These are phyloP conservation scores for Hygrophoropsis aurantiaca DNA, from an alignment of 768 basidiomycete genomes.

Conservation along the genomic window DNA sequence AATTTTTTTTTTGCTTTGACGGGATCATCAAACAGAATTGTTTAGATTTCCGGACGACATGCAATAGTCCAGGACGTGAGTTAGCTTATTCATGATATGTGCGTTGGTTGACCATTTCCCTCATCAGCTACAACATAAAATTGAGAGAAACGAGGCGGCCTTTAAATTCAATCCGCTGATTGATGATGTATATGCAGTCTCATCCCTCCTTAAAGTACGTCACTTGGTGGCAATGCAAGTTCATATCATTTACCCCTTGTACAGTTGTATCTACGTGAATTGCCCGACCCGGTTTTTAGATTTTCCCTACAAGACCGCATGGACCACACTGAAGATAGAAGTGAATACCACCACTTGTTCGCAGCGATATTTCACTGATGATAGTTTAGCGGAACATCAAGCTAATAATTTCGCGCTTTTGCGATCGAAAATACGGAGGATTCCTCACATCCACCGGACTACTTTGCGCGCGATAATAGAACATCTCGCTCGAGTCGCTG, in stretches of 20 bases:
- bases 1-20: neutral
- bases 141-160: conserved; percentile 77
- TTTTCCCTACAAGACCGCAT: conserved; percentile 78
- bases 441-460: conserved; percentile 83
- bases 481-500: conserved; percentile 74
- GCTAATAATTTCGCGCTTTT: conserved; percentile 71
- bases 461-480: conserved; percentile 80
- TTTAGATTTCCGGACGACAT: conserved; percentile 80
- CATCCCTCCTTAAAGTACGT: conserved; percentile 80
- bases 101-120: conserved; percentile 4
- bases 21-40: conserved; percentile 3
- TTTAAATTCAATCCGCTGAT: conserved; percentile 70
- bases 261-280: conserved; percentile 80
- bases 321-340: conserved; percentile 75
- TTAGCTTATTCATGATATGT: neutral
- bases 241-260: neutral
- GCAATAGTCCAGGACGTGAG: conserved; percentile 80
- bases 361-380: neutral
- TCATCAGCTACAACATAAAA: conserved; percentile 74
- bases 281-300: conserved; percentile 88
- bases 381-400: conserved; percentile 62
- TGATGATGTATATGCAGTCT: conserved; percentile 82
- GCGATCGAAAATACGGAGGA: conserved; percentile 81
- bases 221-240: neutral
- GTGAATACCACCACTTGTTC: conserved; percentile 36